Evolutionary conservation across 495 filamentous ascomycete species (phyloP).

Genomic region (Aspergillus biplanus): DNA sequence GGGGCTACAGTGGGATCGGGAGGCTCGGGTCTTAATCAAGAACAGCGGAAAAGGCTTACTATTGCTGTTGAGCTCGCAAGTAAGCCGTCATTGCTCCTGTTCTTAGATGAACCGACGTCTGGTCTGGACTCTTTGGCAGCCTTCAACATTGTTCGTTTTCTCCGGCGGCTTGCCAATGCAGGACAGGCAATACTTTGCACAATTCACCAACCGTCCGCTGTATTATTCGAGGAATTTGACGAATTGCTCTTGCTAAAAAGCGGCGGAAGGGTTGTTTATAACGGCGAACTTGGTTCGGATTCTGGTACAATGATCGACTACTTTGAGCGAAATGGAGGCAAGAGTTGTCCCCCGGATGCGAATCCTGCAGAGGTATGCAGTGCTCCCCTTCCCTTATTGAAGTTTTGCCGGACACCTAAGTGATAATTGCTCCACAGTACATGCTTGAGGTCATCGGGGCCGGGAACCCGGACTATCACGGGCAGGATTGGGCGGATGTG

Average conservation of each 20-base stretch:
- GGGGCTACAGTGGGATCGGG: constrained; percentile 58
- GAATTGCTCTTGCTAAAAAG: constrained; percentile 68
- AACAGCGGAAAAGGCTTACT: constrained; percentile 66
- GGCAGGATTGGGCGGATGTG: constrained; percentile 63
- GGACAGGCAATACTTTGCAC: constrained; percentile 77
- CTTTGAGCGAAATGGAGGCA: constrained; percentile 65
- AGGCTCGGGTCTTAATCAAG: constrained; percentile 59
- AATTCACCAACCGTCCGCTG: constrained; percentile 79
- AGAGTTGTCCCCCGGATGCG: constrained; percentile 54
- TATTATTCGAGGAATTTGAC: constrained; percentile 77
- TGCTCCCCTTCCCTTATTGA: background rate
- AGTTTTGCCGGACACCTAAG: constrained; percentile 1
- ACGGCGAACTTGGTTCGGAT: constrained; percentile 62
- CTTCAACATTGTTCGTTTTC: constrained; percentile 66
- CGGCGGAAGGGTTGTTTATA: constrained; percentile 74
- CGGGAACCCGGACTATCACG: constrained; percentile 64
- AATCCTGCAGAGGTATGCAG: constrained; percentile 66
- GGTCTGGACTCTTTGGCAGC: constrained; percentile 70
- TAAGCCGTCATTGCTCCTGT: constrained; percentile 69
- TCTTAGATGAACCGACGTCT: constrained; percentile 79
- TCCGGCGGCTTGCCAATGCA: constrained; percentile 66
- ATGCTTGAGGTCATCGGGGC: constrained; percentile 71
- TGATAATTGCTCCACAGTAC: constrained; percentile 38
- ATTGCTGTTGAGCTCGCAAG: constrained; percentile 72
- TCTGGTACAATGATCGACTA: constrained; percentile 61